Percentiles rank a stretch among this genome's conserved stretches.
Conservation (phyloP, 163 green algal genomes). For the Chlamydomonas reinhardtii region DNA sequence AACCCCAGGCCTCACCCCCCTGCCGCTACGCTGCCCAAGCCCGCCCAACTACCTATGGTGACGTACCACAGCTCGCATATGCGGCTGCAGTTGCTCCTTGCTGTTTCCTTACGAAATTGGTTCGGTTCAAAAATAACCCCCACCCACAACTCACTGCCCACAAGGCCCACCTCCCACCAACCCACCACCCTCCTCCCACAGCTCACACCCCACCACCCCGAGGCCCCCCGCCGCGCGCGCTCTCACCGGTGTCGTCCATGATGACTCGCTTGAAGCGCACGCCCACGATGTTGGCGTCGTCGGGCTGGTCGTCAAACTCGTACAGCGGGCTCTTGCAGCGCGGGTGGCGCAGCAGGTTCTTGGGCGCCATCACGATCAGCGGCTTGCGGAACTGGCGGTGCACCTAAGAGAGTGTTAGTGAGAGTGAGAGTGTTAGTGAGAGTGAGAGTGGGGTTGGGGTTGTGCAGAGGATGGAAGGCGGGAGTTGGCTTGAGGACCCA, state of each 20-base stretch:
- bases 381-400: conserved; percentile 99
- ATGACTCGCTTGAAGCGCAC: conserved; percentile 99
- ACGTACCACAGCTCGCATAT: too few relatives aligned
- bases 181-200: background rate
- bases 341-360: conserved; percentile 97
- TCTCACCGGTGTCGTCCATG: conserved; percentile 89
- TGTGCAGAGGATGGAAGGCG: too few relatives aligned
- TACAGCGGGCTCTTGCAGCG: conserved; percentile 84
- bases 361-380: conserved; percentile 95
- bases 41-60: too few relatives aligned
- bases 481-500: too few relatives aligned
- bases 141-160: background rate
- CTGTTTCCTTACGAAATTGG: too few relatives aligned
- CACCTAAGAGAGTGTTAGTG: conserved; percentile 68
- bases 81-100: too few relatives aligned
- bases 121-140: too few relatives aligned
- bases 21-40: too few relatives aligned
- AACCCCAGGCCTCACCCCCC: too few relatives aligned
- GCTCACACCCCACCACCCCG: too few relatives aligned
- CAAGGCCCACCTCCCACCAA: background rate
- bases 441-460: too few relatives aligned
- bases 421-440: background rate
- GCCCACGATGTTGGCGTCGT: conserved; percentile 90
- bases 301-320: conserved; percentile 96
- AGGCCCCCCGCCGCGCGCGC: too few relatives aligned